Conservation (phyloP, 306 rosid genomes). For the Prunus mume region DNA sequence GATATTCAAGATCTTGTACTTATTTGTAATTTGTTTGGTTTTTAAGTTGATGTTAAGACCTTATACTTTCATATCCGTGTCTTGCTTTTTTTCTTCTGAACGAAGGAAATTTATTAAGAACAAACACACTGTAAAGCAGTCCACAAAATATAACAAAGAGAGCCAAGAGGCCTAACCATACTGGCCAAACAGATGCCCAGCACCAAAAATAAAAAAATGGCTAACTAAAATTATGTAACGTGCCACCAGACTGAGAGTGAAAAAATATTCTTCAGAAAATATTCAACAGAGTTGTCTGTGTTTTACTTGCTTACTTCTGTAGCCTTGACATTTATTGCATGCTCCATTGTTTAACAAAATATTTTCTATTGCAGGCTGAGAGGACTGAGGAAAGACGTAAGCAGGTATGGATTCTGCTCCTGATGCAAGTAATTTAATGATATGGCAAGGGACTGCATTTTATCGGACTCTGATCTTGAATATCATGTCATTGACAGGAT, state of each 20-base stretch:
- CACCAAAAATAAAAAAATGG: background rate
- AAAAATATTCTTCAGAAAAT: background rate
- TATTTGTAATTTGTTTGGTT: background rate
- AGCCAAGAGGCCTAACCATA: background rate
- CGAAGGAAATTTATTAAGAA: background rate
- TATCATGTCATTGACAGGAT: too few species aligned
- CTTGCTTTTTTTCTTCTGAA: background rate
- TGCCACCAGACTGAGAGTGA: background rate
- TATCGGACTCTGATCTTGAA: background rate
- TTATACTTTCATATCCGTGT: background rate
- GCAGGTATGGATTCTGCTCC: slow-evolving; percentile 56
- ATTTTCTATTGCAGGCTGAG: slow-evolving; percentile 57
- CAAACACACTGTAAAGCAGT: too few species aligned
- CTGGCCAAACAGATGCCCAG: background rate
- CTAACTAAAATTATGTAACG: background rate
- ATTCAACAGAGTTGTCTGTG: background rate
- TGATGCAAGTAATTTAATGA: slow-evolving; percentile 7
- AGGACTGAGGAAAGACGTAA: slow-evolving; percentile 62
- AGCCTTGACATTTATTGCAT: background rate
- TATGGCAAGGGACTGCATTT: background rate
- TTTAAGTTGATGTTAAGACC: background rate
- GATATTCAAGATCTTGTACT: too few species aligned
- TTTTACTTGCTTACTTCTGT: slow-evolving; percentile 13
- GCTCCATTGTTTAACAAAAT: slow-evolving; percentile 16
- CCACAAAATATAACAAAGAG: too few species aligned